phyloP scores from a whole-genome alignment of 495 filamentous ascomycete genomes.

The Tuber magnatum region DNA sequence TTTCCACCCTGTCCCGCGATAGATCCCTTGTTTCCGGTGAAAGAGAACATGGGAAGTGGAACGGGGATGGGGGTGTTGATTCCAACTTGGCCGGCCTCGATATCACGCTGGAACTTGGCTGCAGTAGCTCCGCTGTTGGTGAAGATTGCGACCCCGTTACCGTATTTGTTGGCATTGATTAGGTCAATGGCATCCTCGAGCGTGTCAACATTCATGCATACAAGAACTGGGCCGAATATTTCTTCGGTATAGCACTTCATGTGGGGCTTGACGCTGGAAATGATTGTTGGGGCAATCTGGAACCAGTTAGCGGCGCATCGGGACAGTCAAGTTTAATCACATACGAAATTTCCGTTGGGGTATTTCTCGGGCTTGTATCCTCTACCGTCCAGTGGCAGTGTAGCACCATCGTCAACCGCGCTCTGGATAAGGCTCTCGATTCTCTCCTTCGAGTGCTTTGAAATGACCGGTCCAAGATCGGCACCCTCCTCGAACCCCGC shows the following conservation, averaged over 20 bases:
- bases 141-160: conserved; percentile 62
- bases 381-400: conserved; percentile 86
- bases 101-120: conserved; percentile 54
- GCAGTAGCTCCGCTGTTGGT: conserved; percentile 56
- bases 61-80: conserved; percentile 71
- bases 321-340: conserved; percentile 25
- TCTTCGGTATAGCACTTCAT: conserved; percentile 96
- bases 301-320: conserved; percentile 9
- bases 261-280: conserved; percentile 78
- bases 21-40: conserved; percentile 97
- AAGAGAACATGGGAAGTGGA: conserved; percentile 90
- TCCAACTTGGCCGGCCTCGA: conserved; percentile 72
- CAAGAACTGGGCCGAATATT: conserved; percentile 93
- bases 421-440: conserved; percentile 84
- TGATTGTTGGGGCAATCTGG: conserved; percentile 80
- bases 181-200: conserved; percentile 68
- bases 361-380: conserved; percentile 85
- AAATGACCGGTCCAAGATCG: conserved; percentile 94
- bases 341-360: conserved; percentile 90
- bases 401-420: conserved; percentile 88
- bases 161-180: conserved; percentile 60
- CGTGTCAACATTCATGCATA: conserved; percentile 73
- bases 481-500: conserved; percentile 92
- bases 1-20: conserved; percentile 88
- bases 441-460: conserved; percentile 78